Base-by-base conservation (phyloP, 176 grass and related monocot genomes). In the Aegilops bicornis region DNA sequence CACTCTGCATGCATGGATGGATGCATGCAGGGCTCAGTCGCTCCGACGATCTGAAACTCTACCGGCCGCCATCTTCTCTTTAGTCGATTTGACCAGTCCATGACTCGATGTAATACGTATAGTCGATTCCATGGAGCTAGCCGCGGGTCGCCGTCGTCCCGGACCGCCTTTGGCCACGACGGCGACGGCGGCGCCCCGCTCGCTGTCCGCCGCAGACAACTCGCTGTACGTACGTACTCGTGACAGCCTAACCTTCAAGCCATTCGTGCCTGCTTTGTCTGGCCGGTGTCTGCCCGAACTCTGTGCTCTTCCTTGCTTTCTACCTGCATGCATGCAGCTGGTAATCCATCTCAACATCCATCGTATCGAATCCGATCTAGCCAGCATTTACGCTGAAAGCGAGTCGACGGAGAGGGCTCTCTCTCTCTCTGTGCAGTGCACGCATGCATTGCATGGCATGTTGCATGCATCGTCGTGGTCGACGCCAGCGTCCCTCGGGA, bases 161-260 rank as follows among this genome's bases (percentile, higher is more conserved):
- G 37, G 52, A 73, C 88, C 72, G 36, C 50, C 79, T 77, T 82
- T 70, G 3, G 8, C 52, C 12, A 67, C 19, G 88, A 48, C 35
- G 74, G 70, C 22, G 35, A 47, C 52, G 52, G n/a, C 80, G 83
- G 45, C 43, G 23, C 19, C 13, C 39, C 40, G 37, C 54, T 82
- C 73, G 40, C 73, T 58, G 65, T 82, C 79, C 73, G 70, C 8
- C 31, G 66, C 84, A 54, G 48, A 79, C 80, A 90, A 12, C 10
- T 12, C 42, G 42, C 42, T 9, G 39, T 2, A 10, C 37, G 42
- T 45, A 45, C 43, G 14, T 7, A 16, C 64, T 3, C 4, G 77
- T 56, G 83, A 20, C 72, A 77, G 69, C 80, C 17, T 43, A 84
- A 79, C 89, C 75, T 79, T 52, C 59, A 8, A 10, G 68, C 12